A percentile compares a stretch with the other conserved stretches of the same genome.
Conservation (phyloP, 345 rosid species). For the Moricandia moricandioides region DNA sequence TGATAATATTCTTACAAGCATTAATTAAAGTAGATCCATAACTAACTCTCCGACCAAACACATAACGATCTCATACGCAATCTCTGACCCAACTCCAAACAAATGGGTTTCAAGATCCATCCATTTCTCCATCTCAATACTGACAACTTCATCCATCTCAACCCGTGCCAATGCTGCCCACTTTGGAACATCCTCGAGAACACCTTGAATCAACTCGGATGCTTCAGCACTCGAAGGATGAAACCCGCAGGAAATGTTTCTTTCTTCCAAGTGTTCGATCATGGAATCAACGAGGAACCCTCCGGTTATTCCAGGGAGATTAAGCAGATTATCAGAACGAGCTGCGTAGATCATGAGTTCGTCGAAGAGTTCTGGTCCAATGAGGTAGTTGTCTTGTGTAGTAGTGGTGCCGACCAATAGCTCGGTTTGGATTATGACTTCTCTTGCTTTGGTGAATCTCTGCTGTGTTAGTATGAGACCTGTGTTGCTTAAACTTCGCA, state of each 20-base stretch:
- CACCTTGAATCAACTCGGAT: constrained; percentile 48
- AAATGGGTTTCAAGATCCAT: constrained; percentile 57
- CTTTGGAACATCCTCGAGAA: constrained; percentile 53
- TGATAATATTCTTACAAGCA: neutral
- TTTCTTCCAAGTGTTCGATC: constrained; percentile 65
- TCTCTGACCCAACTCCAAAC: constrained; percentile 55
- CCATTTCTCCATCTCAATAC: constrained; percentile 76
- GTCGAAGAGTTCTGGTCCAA: constrained; percentile 47
- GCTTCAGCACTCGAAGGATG: constrained; percentile 38
- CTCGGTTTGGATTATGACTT: constrained; percentile 63
- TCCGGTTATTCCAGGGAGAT: constrained; percentile 44
- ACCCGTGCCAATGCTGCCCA: constrained; percentile 53
- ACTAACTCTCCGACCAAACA: constrained; percentile 58
- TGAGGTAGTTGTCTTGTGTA: constrained; percentile 39
- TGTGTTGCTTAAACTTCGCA: constrained; percentile 47
- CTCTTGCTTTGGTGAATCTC: constrained; percentile 51
- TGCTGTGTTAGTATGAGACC: constrained; percentile 49
- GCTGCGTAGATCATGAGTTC: constrained; percentile 55
- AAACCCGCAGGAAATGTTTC: constrained; percentile 45
- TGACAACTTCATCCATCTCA: constrained; percentile 55
- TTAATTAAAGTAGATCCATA: constrained; percentile 30
- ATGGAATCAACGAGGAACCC: constrained; percentile 62
- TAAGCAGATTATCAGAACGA: constrained; percentile 28
- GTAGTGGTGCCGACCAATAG: constrained; percentile 47
- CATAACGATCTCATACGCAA: constrained; percentile 54